Conservation (phyloP, 208 protist genomes). For the Wallacemonas collosoma region DNA sequence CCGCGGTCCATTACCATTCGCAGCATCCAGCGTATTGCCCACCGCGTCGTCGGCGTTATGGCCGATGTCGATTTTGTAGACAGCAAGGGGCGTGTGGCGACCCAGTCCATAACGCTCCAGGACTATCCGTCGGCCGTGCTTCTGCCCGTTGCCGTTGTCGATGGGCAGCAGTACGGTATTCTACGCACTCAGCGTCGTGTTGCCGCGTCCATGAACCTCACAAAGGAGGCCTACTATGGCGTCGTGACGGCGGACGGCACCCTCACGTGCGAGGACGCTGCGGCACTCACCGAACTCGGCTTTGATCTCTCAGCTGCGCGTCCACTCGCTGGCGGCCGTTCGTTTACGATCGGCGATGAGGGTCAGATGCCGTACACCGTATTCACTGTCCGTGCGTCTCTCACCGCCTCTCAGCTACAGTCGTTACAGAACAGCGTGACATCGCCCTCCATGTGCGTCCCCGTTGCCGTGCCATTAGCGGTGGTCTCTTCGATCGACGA, state of each 20-base stretch:
- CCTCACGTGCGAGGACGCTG: conserved; percentile 31
- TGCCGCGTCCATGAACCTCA: conserved; percentile 35
- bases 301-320: conserved; percentile 26
- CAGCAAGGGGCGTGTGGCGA: conserved; percentile 23
- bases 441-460: neutral
- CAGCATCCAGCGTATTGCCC: conserved; percentile 52
- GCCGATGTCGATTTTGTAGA: conserved; percentile 61
- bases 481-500: conserved; percentile 45
- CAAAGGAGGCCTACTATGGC: conserved; percentile 53
- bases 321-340: conserved; percentile 15
- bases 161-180: conserved; percentile 37
- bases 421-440: conserved; percentile 13
- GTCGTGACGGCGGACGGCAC: conserved; percentile 22
- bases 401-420: conserved; percentile 27
- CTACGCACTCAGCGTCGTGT: conserved; percentile 40
- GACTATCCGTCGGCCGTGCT: conserved; percentile 40
- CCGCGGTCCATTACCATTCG: conserved; percentile 58
- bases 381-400: conserved; percentile 29
- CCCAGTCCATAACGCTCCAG: conserved; percentile 44
- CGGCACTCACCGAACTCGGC: conserved; percentile 32
- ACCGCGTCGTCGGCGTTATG: conserved; percentile 58
- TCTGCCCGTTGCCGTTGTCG: conserved; percentile 46
- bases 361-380: conserved; percentile 49
- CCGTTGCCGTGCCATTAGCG: conserved; percentile 44
- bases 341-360: conserved; percentile 69